Percentiles rank a stretch among this genome's conserved stretches.
Evolutionary conservation across 805 yeast species (phyloP).

Genomic region (Pichia sporocuriosa): DNA sequence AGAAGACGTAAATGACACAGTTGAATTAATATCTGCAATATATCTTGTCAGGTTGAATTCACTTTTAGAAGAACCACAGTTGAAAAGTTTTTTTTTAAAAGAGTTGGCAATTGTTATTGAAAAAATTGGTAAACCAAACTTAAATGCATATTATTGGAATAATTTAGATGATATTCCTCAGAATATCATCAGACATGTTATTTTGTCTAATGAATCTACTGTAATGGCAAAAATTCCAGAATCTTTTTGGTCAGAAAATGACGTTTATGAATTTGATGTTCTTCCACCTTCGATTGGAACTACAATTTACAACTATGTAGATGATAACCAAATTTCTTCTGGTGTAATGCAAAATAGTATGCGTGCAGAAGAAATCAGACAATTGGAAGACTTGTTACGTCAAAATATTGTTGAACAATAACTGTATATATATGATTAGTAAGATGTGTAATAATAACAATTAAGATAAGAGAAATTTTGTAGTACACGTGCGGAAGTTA

Average conservation of each 20-base stretch:
- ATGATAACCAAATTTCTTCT: constrained; percentile 39
- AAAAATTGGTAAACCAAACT: constrained; percentile 13
- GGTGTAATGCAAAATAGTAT: constrained; percentile 28
- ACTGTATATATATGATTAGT: not conserved
- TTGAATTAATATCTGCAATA: constrained; percentile 44
- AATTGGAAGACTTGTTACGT: constrained; percentile 19
- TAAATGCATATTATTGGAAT: constrained; percentile 16
- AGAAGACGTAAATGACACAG: constrained; percentile 26
- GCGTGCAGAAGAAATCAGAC: constrained; percentile 22
- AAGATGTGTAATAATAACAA: no score
- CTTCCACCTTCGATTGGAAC: constrained; percentile 56
- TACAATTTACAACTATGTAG: constrained; percentile 38
- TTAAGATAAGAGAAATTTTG: not conserved
- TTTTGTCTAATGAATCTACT: constrained; percentile 63
- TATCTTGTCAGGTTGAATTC: constrained; percentile 50
- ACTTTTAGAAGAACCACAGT: constrained; percentile 45
- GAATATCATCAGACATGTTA: constrained; percentile 60
- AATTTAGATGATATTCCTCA: constrained; percentile 39
- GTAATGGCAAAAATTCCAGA: constrained; percentile 66
- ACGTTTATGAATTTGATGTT: constrained; percentile 64
- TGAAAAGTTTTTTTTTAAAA: constrained; percentile 34
- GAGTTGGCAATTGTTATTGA: constrained; percentile 17
- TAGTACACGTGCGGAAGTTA: constrained; percentile 2
- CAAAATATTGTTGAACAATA: constrained; percentile 13
- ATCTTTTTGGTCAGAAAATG: constrained; percentile 52